A percentile compares a stretch with the other conserved stretches of the same genome.
phyloP scores from a whole-genome alignment of 2,329 filamentous ascomycete species.

The Aspergillus sp. region DNA sequence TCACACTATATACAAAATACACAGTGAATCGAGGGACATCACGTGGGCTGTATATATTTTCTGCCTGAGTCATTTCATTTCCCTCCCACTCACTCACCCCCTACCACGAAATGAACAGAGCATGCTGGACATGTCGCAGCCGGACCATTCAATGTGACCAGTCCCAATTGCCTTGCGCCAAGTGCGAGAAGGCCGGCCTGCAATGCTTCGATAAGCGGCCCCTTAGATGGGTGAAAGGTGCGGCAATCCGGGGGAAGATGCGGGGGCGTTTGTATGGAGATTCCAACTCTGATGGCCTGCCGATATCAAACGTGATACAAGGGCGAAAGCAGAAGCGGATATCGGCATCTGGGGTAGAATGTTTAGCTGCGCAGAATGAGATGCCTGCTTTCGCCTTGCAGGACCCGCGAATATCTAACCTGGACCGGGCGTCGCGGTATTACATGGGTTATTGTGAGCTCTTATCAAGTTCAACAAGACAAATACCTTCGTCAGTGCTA shows the following conservation, averaged over 20 bases:
- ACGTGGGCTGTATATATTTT: too few species aligned
- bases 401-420: conserved; percentile 14
- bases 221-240: conserved; percentile 34
- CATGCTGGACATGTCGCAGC: conserved; percentile 36
- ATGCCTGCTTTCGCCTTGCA: conserved; percentile 6
- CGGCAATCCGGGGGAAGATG: conserved; percentile 31
- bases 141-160: conserved; percentile 34
- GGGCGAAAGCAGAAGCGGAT: neutral
- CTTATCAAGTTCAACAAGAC: too few species aligned
- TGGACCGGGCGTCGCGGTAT: conserved; percentile 25
- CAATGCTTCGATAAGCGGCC: conserved; percentile 34
- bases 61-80: too few species aligned
- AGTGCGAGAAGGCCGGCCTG: conserved; percentile 34
- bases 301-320: too few species aligned
- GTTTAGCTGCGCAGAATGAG: too few species aligned
- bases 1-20: too few species aligned
- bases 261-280: neutral
- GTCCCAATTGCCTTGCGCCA: conserved; percentile 27
- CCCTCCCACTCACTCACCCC: too few species aligned
- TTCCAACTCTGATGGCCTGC: neutral
- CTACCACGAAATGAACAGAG: neutral
- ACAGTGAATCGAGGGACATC: too few species aligned
- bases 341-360: neutral
- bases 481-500: neutral
- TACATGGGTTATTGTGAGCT: conserved; percentile 34